These are phyloP conservation scores for Ramaria sp. DNA, from an alignment of 768 basidiomycete genomes.

Conservation along the genomic window DNA sequence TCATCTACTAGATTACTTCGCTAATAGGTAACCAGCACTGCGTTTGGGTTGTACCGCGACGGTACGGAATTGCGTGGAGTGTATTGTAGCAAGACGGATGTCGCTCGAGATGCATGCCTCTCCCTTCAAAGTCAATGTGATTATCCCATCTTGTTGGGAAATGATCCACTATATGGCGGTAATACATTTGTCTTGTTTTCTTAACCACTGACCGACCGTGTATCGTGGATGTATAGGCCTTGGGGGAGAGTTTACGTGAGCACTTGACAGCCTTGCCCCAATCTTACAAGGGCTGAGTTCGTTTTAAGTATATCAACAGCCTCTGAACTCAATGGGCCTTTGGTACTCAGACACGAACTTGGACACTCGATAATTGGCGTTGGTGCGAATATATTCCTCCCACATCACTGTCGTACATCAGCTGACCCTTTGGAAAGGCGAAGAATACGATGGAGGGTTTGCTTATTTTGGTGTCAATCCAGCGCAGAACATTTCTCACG, in stretches of 20 bases:
- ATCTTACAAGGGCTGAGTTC: background rate
- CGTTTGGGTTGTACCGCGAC: constrained; percentile 65
- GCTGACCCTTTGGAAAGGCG: constrained; percentile 31
- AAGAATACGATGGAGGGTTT: constrained; percentile 74
- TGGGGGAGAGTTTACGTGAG: constrained; percentile 71
- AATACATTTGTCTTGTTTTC: constrained; percentile 12
- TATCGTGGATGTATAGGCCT: constrained; percentile 33
- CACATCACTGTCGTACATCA: constrained; percentile 11
- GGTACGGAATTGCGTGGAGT: constrained; percentile 69
- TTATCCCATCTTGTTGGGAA: constrained; percentile 67
- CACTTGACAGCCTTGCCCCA: background rate
- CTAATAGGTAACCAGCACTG: constrained; percentile 36
- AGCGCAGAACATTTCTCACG: constrained; percentile 26
- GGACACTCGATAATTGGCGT: constrained; percentile 7
- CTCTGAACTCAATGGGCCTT: constrained; percentile 59
- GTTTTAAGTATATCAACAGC: constrained; percentile 56
- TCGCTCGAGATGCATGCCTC: constrained; percentile 56
- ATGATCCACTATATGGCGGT: constrained; percentile 76
- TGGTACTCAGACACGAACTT: constrained; percentile 37
- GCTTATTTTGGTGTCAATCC: constrained; percentile 67
- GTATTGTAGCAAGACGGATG: constrained; percentile 56
- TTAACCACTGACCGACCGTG: background rate
- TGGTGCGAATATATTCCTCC: constrained; percentile 18
- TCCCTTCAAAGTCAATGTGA: constrained; percentile 47
- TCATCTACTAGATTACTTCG: background rate